Evolutionary conservation across 1,139 yeast species (phyloP), one percentile per base, ranked within the genome.

Genomic region (Groenewaldozyma sp.): DNA sequence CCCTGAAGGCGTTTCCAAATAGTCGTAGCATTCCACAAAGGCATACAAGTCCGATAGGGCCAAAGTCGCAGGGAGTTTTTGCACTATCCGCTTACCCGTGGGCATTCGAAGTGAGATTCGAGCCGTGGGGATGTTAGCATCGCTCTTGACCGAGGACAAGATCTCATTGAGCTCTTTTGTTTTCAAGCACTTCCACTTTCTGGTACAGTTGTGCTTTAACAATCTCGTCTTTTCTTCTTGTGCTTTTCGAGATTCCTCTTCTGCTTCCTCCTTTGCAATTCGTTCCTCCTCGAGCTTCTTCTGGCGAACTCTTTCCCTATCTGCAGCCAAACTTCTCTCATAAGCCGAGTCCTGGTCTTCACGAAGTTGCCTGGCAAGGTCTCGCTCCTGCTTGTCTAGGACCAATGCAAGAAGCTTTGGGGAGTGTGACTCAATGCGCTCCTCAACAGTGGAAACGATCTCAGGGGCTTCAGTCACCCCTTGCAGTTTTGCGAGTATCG

Each of bases 291-390:
- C 62, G 37, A 62, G 59, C 38, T 60, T 64, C 24, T 65, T 58
- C 35, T 60, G 65, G 37, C 55, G 52, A 36, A 55, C 67, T 2
- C 73, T 56, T 37, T 61, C 62, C 22, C 72, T 62, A 58, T 80
- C 91, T 31, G 68, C 66, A 3, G 70, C 71, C 39, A 88, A 64
- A 1, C 94, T 78, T 28, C 71, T 71, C 53, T 81, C 77, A 59
- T 78, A 88, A 26, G 93, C 87, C 35, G 73, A 64, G 52, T 86
- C 93, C 61, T 88, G 96, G 52, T 81, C 82, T 45, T 71, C 72
- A 37, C 83, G 67, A 31, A 86, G 65, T 16, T 71, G 67, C 43
- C 91, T 74, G 36, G 76, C 70, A 47, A 73, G 61, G 39, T 74
- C 79, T 40, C 72, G 70, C 42, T 78, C 79, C 50, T 76, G 74